These are phyloP conservation scores for Microascus cirrosus DNA, from an alignment of 2,329 filamentous ascomycete genomes.

Conservation along the genomic window DNA sequence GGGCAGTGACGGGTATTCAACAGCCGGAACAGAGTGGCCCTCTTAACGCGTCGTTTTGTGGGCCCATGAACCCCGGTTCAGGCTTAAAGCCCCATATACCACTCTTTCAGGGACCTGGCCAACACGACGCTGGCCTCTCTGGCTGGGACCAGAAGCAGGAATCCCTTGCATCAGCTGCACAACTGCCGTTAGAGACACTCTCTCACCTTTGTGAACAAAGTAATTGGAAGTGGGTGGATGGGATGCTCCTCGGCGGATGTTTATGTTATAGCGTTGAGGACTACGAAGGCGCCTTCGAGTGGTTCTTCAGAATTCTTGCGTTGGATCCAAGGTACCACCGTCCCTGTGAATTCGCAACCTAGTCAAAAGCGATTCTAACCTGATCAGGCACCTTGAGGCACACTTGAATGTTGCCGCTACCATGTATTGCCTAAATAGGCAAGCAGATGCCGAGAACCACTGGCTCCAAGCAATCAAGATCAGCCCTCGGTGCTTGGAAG, in stretches of 20 bases:
- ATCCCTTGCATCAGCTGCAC: conserved; percentile 30
- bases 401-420: conserved; percentile 89
- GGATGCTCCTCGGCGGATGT: conserved; percentile 83
- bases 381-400: conserved; percentile 70
- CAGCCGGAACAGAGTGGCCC: background rate
- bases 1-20: background rate
- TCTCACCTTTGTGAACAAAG: conserved; percentile 67
- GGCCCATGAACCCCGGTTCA: background rate
- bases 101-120: background rate
- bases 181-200: conserved; percentile 59
- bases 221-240: conserved; percentile 82
- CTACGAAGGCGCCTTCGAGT: conserved; percentile 65
- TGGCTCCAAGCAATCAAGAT: conserved; percentile 79
- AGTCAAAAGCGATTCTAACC: conserved; percentile 15
- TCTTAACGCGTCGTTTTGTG: background rate
- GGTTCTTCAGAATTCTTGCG: conserved; percentile 55
- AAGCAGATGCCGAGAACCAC: conserved; percentile 71
- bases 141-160: background rate
- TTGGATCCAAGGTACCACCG: conserved; percentile 40
- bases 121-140: background rate
- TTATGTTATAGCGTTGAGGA: conserved; percentile 81
- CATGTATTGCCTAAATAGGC: conserved; percentile 69
- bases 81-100: background rate
- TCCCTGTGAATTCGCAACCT: conserved; percentile 15
- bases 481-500: conserved; percentile 83